phyloP scores from a whole-genome alignment of 108 stramenopile species.

The Nitzschia sp. region DNA sequence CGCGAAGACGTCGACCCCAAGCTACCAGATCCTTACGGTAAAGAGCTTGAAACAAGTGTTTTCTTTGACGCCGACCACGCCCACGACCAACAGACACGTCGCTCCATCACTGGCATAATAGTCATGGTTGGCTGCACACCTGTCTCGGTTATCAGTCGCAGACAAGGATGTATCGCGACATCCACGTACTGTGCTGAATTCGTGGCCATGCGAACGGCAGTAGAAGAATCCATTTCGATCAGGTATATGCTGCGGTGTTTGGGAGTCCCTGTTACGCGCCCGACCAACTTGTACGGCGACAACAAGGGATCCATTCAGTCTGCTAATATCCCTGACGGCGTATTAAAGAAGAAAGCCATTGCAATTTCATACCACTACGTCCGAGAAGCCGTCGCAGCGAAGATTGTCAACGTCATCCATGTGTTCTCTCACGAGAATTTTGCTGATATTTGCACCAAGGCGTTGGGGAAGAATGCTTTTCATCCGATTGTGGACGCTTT shows the following conservation, averaged over 20 bases:
- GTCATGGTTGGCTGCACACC: constrained; percentile 4
- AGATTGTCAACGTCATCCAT: constrained; percentile 16
- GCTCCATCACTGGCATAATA: constrained; percentile 21
- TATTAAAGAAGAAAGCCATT: constrained; percentile 53
- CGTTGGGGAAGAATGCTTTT: constrained; percentile 5
- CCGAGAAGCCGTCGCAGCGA: constrained; percentile 28
- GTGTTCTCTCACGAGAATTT: constrained; percentile 26
- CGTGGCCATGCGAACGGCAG: constrained; percentile 40
- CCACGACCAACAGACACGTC: constrained; percentile 26
- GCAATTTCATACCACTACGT: constrained; percentile 46
- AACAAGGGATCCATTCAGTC: constrained; percentile 3
- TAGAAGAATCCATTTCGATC: constrained; percentile 35
- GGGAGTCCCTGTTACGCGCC: constrained; percentile 44
- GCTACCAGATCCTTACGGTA: constrained; percentile 16
- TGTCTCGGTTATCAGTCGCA: background rate
- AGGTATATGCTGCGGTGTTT: constrained; percentile 51
- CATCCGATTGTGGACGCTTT: background rate
- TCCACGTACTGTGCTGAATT: constrained; percentile 47
- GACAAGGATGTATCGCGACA: constrained; percentile 25
- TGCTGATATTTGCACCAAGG: constrained; percentile 44
- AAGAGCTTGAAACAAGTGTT: constrained; percentile 9
- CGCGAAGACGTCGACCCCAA: constrained; percentile 23
- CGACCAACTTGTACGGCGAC: constrained; percentile 35
- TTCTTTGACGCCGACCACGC: constrained; percentile 44
- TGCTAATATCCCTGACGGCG: constrained; percentile 13